Base-by-base conservation (phyloP, 1,139 yeast species). In the Blastobotrys raffinosifermentans region DNA sequence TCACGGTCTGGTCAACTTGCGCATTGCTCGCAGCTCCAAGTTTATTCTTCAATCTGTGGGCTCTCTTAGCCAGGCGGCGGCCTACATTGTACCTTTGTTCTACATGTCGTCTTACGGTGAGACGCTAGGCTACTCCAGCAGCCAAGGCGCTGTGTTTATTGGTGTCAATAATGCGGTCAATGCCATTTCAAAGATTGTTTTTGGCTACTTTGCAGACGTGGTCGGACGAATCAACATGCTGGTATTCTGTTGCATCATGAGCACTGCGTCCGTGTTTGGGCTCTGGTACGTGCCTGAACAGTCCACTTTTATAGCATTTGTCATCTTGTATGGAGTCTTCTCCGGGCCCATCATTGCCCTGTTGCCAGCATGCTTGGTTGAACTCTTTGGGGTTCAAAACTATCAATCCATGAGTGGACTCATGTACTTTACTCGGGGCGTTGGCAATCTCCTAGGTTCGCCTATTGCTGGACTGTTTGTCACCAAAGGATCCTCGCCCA, bases 71-170 rank as follows among this genome's bases (percentile, higher is more conserved):
- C 72, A 68, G 44, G 49, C 70, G 2, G 69, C 69, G 0, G 72
- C 69, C 1, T 68, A 68, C 43, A 50, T 65, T 39, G 64, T 66
- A 19, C 68, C 70, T 9, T 53, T 66, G 33, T 58, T 61, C 35
- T 67, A 51, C 49, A 67, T 68, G 71, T 66, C 72, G 1, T 58
- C 66, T 6, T 68, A 66, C 43, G 65, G 63, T 2, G 49, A 50
- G 19, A 53, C 70, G 0, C 43, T 68, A 11, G 70, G 70, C 1
- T 66, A 57, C 45, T 45, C 60, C 4, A 51, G 51, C 11, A 48
- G 50, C 7, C 61, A 60, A 34, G 72, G 72, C 2, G 72, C 73
- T 0, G 44, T 57, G n/a, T 64, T 67, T 35, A 68, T 68, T 46
- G 72, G 69, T 4, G 29, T 67, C 13, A 67, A 66, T 46, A 68